phyloP scores from a whole-genome alignment of 305 asterid species.

The Euphrasia arctica region DNA sequence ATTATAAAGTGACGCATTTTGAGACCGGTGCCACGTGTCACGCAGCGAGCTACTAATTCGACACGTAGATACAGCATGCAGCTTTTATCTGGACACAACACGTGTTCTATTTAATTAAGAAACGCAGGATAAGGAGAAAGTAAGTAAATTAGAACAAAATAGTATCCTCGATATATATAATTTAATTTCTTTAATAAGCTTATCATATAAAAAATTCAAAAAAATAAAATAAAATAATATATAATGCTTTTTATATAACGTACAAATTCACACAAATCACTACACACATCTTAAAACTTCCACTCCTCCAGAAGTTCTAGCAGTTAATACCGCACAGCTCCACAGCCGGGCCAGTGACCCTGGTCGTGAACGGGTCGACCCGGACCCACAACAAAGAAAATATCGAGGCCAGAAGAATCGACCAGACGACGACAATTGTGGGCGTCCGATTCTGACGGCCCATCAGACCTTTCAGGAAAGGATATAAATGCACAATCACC shows the following conservation, averaged over 20 bases:
- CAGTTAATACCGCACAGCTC: constrained; percentile 78
- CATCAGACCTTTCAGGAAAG: constrained; percentile 91
- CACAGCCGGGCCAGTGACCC: constrained; percentile 70
- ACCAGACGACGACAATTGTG: constrained; percentile 80
- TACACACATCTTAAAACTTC: too few species aligned
- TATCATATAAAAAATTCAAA: too few species aligned
- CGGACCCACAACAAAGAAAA: constrained; percentile 84
- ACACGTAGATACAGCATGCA: neutral
- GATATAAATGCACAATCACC: constrained; percentile 90
- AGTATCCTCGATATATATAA: too few species aligned
- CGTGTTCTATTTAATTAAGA: neutral
- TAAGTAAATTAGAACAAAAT: too few species aligned
- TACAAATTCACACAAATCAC: too few species aligned
- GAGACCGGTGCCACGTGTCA: neutral
- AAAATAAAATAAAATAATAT: too few species aligned
- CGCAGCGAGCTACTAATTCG: neutral
- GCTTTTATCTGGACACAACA: neutral
- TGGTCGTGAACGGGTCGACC: constrained; percentile 75
- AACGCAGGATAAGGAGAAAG: too few species aligned
- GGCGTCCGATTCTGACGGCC: constrained; percentile 88
- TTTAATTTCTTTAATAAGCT: too few species aligned
- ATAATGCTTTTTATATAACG: too few species aligned
- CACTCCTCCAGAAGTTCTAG: constrained; percentile 18
- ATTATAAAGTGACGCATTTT: too few species aligned
- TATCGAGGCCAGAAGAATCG: constrained; percentile 79